Base-by-base conservation (phyloP, 2,329 filamentous ascomycete species). In the Monosporascus cannonballus region DNA sequence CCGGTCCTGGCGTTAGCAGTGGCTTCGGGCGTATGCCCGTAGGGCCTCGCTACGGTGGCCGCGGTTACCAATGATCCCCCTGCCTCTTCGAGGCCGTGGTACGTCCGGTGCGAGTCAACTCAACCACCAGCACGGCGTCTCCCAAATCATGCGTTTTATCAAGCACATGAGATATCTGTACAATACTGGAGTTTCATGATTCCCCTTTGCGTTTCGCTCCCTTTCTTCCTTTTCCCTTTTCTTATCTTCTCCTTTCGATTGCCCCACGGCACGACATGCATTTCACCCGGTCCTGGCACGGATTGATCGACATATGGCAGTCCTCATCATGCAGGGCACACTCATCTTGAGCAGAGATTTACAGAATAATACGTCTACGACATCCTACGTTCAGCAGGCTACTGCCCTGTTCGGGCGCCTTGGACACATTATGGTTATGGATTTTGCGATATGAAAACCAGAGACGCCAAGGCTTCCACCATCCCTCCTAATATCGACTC, bases 1-100 rank as follows among this genome's bases (percentile, higher is more conserved):
- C 93, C 56, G 93, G 92, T 42, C 90, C 92, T 59, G 89, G 89
- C 30, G 81, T 85, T 60, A 88, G 89, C 20, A 79, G 86, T 55
- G 77, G 83, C 54, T 78, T 89, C 62, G 73, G 72, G 51, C 83
- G 80, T 37, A 75, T 85, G 68, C 78, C 78, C 56, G 79, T 81
- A 50, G 78, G 77, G 52, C 72, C 81, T 62, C 79, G 84, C 52
- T 86, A 80, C 66, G 76, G 75, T 60, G 74, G 75, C 61, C 67
- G 66, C 56, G 69, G 74, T 60, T 87, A 82, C 69, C 83, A 84
- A 64, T 86, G 69, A 72, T 59, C 22, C 44, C 51, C 49, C 47
- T 45, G 45, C 24, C 51, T 54, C 50, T 47, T 53, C 41, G 47
- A 51, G 42, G 46, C 27, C 53, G 47, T 57, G 47, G 24, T 53